These are phyloP conservation scores for Vanrija sp. DNA, from an alignment of 1,284 basidiomycete genomes.

Conservation along the genomic window DNA sequence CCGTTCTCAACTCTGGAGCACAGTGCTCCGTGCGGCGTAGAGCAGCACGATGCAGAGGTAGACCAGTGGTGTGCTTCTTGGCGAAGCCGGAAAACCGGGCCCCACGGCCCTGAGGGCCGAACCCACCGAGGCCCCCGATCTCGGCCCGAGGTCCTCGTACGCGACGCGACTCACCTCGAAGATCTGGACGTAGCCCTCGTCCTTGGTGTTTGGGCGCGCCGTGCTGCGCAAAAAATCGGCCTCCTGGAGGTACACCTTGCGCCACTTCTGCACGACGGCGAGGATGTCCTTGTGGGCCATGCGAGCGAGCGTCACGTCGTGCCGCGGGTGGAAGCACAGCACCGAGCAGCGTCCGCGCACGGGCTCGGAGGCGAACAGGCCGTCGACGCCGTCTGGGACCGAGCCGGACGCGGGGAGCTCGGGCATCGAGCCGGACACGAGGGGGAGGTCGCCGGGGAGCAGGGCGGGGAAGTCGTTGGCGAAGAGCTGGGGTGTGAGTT, in stretches of 20 bases:
- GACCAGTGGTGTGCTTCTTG: too few relatives aligned
- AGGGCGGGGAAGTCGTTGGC: constrained; percentile 85
- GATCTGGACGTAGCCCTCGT: constrained; percentile 76
- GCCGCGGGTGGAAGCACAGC: constrained; percentile 80
- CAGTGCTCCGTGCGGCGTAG: too few relatives aligned
- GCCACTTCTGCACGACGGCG: constrained; percentile 73
- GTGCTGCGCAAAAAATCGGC: constrained; percentile 48
- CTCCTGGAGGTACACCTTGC: constrained; percentile 60
- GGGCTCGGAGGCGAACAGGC: constrained; percentile 65
- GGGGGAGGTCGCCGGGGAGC: constrained; percentile 51
- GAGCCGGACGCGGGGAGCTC: constrained; percentile 20
- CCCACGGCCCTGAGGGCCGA: too few relatives aligned
- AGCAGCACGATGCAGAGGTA: too few relatives aligned
- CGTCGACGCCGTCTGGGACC: constrained; percentile 52
- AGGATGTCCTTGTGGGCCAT: constrained; percentile 63
- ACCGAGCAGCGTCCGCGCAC: constrained; percentile 85
- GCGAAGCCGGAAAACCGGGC: too few relatives aligned
- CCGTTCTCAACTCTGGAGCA: background rate
- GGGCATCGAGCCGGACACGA: background rate
- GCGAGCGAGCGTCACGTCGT: constrained; percentile 83
- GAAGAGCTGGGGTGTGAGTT: constrained; percentile 52
- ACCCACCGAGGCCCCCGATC: too few relatives aligned
- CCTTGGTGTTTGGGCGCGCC: constrained; percentile 21
- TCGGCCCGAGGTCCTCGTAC: background rate
- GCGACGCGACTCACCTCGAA: constrained; percentile 62